Base-by-base conservation (phyloP, 495 filamentous ascomycete species). In the Clavariopsis aquatica region DNA sequence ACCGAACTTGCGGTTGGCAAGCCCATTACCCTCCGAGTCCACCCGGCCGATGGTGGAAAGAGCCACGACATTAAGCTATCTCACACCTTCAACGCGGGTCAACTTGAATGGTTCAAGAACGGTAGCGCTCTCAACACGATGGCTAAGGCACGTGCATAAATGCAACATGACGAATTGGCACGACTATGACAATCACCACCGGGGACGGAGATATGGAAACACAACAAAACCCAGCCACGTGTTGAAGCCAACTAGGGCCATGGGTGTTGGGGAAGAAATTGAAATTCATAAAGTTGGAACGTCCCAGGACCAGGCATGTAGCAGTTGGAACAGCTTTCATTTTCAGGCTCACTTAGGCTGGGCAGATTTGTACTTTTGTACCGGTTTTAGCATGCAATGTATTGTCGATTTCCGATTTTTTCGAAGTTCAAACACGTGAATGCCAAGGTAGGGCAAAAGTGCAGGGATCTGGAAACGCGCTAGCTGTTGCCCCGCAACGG, bases 51-150 rank as follows among this genome's bases (percentile, higher is more conserved):
- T 65, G 92, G 91, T 71, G 74, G 78, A 62, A 69, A 83, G 72
- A 24, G 85, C 5, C 97, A 87, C 80, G 91, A 98, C 57, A 75
- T 93, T 66, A 84, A 89, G 81, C 87, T 98, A 54, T 79, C 80
- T 73, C 94, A 98, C 79, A 98, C 95, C 69, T 98, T 96, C 88
- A 98, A 98, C 82, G 90, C 89, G 76, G 84, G 86, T 61, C 94
- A 98, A 83, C 90, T 98, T 60, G 85, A 95, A 81, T 98, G 94
- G 94, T 98, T 98, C 86, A 90, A 90, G 80, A 90, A 97, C 73
- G 94, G 94, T 62, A 92, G 88, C 72, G 94, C 94, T 53, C 82
- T 98, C 71, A 98, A 98, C 84, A 95, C 92, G 71, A 98, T 98
- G 94, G 91, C 94, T 71, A 93, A 95, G 85, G 49, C 52, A 56